Evolutionary conservation across 495 filamentous ascomycete genomes (phyloP).

Genomic region (Hypoxylon intermedium): DNA sequence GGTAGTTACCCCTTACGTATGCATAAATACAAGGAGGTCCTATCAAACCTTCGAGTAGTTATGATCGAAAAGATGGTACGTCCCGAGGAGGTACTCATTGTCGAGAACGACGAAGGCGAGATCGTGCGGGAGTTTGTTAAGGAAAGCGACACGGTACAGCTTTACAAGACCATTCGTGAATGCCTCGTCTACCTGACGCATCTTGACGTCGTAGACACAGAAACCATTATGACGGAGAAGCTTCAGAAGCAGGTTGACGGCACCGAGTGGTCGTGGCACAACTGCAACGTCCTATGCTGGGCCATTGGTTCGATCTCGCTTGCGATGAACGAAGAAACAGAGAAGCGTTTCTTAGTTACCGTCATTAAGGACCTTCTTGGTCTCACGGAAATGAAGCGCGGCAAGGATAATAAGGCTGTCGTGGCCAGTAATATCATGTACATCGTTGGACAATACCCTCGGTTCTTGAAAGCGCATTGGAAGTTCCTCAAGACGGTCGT

Average conservation of each 20-base stretch:
- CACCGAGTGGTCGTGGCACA: slow-evolving; percentile 97
- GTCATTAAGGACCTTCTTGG: slow-evolving; percentile 99
- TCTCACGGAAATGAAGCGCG: slow-evolving; percentile 97
- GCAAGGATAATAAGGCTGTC: slow-evolving; percentile 99
- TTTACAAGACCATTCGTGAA: slow-evolving; percentile 98
- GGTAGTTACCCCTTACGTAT: slow-evolving; percentile 90
- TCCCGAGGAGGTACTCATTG: slow-evolving; percentile 97
- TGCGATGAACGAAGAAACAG: slow-evolving; percentile 99
- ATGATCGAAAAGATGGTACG: slow-evolving; percentile 99
- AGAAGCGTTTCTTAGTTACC: slow-evolving; percentile 96
- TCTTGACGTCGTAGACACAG: slow-evolving; percentile 95
- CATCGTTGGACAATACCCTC: slow-evolving; percentile 97
- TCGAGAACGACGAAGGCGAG: slow-evolving; percentile 99
- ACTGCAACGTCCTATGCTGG: slow-evolving; percentile 99
- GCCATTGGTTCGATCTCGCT: slow-evolving; percentile 98
- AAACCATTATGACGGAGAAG: slow-evolving; percentile 99
- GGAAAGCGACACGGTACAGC: slow-evolving; percentile 97
- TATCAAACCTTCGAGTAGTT: slow-evolving; percentile 91
- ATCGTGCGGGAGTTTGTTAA: slow-evolving; percentile 99
- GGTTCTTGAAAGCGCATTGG: slow-evolving; percentile 98
- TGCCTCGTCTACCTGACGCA: slow-evolving; percentile 98
- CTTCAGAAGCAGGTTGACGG: slow-evolving; percentile 92
- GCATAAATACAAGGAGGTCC: slow-evolving; percentile 93
- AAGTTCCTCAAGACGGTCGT: slow-evolving; percentile 99
- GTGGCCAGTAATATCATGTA: slow-evolving; percentile 99